Conservation (phyloP, 345 rosid species). For the Lumnitzera racemosa region DNA sequence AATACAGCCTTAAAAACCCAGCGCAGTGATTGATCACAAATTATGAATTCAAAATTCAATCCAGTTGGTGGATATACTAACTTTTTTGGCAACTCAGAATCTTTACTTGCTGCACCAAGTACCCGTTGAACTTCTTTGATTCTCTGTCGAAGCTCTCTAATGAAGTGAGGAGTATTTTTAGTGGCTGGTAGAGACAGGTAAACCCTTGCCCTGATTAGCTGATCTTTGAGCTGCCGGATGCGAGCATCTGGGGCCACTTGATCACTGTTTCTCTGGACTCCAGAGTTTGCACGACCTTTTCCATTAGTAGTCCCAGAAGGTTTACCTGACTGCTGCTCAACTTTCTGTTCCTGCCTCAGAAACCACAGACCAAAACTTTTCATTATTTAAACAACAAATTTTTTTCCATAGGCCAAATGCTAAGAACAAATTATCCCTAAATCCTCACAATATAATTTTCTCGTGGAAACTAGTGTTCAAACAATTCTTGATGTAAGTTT, state of each 20-base stretch:
- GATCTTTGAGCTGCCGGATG: slow-evolving; percentile 77
- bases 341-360: slow-evolving; percentile 20
- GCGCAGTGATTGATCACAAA: not conserved
- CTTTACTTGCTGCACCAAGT: slow-evolving; percentile 68
- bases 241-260: slow-evolving; percentile 48
- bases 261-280: slow-evolving; percentile 27
- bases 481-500: too few relatives aligned
- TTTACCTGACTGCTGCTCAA: slow-evolving; percentile 26
- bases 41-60: not conserved
- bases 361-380: not conserved
- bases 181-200: slow-evolving; percentile 78
- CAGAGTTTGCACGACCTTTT: slow-evolving; percentile 24
- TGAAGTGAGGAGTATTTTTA: slow-evolving; percentile 55
- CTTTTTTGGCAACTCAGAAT: slow-evolving; percentile 74
- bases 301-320: slow-evolving; percentile 20
- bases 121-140: slow-evolving; percentile 76
- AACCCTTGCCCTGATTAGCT: slow-evolving; percentile 81
- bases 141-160: slow-evolving; percentile 80
- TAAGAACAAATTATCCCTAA: too few relatives aligned
- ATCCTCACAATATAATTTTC: too few relatives aligned
- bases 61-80: slow-evolving; percentile 17
- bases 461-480: too few relatives aligned
- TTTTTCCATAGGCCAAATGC: not conserved
- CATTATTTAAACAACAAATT: not conserved
- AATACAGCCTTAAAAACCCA: not conserved